These are phyloP conservation scores for Begonia masoniana DNA, from an alignment of 306 rosid genomes.

Conservation along the genomic window DNA sequence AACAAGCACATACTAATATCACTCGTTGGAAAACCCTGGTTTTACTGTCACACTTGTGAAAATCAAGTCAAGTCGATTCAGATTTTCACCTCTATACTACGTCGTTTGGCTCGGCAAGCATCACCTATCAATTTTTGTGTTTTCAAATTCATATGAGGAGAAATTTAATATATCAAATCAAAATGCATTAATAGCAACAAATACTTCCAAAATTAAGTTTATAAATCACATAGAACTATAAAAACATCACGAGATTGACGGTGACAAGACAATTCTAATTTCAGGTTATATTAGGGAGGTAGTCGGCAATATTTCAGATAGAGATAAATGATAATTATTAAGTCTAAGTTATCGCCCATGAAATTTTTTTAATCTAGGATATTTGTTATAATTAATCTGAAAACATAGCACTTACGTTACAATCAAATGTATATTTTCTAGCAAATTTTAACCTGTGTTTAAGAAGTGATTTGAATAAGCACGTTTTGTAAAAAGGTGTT, in stretches of 20 bases:
- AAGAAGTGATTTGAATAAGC: no score
- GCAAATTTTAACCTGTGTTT: constrained; percentile 38
- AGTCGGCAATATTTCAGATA: no score
- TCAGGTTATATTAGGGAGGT: background rate
- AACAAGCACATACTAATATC: no score
- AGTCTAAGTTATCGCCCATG: background rate
- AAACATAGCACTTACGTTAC: constrained; percentile 50
- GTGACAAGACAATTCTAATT: background rate
- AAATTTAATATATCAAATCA: background rate
- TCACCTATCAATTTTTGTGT: constrained; percentile 35
- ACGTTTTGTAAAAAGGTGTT: no score
- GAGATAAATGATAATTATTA: no score
- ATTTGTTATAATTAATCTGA: no score
- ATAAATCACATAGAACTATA: background rate
- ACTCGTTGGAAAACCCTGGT: no score
- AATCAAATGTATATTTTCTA: constrained; percentile 75
- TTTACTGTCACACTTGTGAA: no score
- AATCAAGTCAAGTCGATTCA: constrained; percentile 22
- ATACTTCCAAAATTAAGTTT: background rate
- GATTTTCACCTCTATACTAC: constrained; percentile 35
- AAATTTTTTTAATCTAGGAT: no score
- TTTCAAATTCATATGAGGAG: constrained; percentile 1
- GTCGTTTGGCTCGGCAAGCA: constrained; percentile 91
- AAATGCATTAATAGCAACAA: background rate
- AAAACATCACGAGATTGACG: background rate